phyloP scores from a whole-genome alignment of 495 filamentous ascomycete genomes.

The Emericellopsis terricola region DNA sequence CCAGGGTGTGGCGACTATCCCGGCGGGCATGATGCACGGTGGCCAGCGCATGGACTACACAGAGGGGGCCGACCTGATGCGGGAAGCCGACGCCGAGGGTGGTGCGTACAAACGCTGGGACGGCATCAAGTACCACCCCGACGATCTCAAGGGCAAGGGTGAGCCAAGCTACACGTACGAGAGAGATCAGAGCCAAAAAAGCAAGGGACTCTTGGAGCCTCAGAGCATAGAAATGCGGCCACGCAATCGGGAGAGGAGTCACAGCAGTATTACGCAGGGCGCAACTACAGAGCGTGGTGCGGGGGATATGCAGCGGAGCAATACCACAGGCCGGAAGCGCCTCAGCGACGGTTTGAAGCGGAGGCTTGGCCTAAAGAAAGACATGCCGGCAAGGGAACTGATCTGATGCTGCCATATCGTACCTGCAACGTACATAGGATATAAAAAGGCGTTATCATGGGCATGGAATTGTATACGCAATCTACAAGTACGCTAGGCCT shows the following conservation, averaged over 20 bases:
- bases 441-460: too few relatives aligned
- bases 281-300: conserved; percentile 4
- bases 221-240: conserved; percentile 22
- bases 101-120: conserved; percentile 50
- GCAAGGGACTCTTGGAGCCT: too few relatives aligned
- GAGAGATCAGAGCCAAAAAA: too few relatives aligned
- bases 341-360: conserved; percentile 25
- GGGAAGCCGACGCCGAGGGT: conserved; percentile 39
- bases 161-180: conserved; percentile 58
- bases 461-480: too few relatives aligned
- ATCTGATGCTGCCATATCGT: too few relatives aligned
- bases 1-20: conserved; percentile 61
- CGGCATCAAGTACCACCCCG: conserved; percentile 45
- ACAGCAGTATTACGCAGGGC: too few relatives aligned
- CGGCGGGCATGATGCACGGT: conserved; percentile 45
- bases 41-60: conserved; percentile 62
- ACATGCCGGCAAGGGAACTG: background rate
- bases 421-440: too few relatives aligned
- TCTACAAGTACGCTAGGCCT: conserved; percentile 16
- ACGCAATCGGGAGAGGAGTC: too few relatives aligned
- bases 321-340: conserved; percentile 18
- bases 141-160: conserved; percentile 65
- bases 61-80: conserved; percentile 73
- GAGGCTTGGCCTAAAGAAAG: conserved; percentile 20
- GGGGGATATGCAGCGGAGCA: conserved; percentile 24